These are phyloP conservation scores for Immersiporthe knoxdaviesiana DNA, from an alignment of 2,329 filamentous ascomycete genomes.

Conservation along the genomic window DNA sequence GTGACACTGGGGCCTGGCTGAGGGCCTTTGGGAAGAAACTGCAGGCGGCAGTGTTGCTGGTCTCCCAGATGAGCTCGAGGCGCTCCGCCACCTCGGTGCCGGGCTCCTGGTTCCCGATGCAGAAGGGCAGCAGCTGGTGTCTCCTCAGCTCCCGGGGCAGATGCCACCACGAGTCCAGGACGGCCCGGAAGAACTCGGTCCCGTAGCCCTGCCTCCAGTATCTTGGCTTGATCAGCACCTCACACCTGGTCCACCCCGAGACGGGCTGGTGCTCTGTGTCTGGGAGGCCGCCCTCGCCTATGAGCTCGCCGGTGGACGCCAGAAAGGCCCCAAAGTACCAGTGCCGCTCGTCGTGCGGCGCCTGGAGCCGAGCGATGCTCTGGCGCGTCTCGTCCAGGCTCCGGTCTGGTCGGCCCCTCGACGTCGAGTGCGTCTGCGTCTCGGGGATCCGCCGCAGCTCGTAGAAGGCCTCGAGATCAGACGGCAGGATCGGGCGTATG, in stretches of 20 bases:
- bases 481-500: slow-evolving; percentile 24
- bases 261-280: slow-evolving; percentile 16
- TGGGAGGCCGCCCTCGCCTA: slow-evolving; percentile 37
- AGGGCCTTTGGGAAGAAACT: slow-evolving; percentile 23
- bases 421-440: slow-evolving; percentile 20
- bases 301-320: slow-evolving; percentile 34
- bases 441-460: slow-evolving; percentile 23
- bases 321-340: slow-evolving; percentile 36
- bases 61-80: slow-evolving; percentile 24
- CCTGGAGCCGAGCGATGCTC: slow-evolving; percentile 17
- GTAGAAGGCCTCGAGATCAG: slow-evolving; percentile 30
- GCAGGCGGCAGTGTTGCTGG: slow-evolving; percentile 15
- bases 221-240: slow-evolving; percentile 21
- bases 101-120: slow-evolving; percentile 13
- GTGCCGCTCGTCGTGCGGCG: slow-evolving; percentile 26
- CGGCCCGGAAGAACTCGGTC: slow-evolving; percentile 25
- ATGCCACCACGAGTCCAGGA: slow-evolving; percentile 26
- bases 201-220: slow-evolving; percentile 27
- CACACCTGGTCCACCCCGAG: slow-evolving; percentile 25
- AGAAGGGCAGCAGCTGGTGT: slow-evolving; percentile 22
- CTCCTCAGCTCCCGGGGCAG: slow-evolving; percentile 26
- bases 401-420: slow-evolving; percentile 24
- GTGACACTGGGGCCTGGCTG: slow-evolving; percentile 4
- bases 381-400: slow-evolving; percentile 22
- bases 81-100: slow-evolving; percentile 22